phyloP scores from a whole-genome alignment of 192 early-diverging fungal genomes.

The Coemansia reversa region DNA sequence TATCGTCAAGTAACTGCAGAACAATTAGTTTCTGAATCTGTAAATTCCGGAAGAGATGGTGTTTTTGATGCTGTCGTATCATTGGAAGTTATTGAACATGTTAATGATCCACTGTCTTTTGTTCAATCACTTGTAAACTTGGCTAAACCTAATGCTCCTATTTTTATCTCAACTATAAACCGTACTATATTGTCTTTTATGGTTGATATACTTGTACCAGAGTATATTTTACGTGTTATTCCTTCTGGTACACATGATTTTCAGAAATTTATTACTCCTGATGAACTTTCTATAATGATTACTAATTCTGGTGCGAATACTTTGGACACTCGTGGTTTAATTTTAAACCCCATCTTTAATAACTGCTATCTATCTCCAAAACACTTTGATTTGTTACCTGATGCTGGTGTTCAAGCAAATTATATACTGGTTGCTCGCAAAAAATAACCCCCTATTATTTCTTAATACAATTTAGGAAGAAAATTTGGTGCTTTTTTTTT shows the following conservation, averaged over 20 bases:
- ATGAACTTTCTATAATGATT: conserved; percentile 59
- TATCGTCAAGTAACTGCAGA: conserved; percentile 52
- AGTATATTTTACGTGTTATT: conserved; percentile 75
- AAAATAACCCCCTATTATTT: not conserved
- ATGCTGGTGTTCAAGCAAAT: conserved; percentile 52
- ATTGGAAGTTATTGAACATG: conserved; percentile 94
- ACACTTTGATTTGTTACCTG: conserved; percentile 28
- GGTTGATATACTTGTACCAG: conserved; percentile 79
- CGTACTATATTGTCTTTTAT: conserved; percentile 73
- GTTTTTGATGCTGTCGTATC: conserved; percentile 79
- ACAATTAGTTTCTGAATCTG: conserved; percentile 45
- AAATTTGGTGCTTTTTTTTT: not conserved
- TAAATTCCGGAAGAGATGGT: conserved; percentile 20
- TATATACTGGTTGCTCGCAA: conserved; percentile 51
- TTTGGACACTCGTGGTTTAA: conserved; percentile 58
- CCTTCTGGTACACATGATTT: conserved; percentile 84
- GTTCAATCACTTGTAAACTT: conserved; percentile 65
- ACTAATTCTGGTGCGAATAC: conserved; percentile 44
- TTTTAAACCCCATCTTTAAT: conserved; percentile 56
- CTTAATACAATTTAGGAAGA: not conserved
- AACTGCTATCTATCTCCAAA: conserved; percentile 38
- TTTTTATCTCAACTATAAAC: conserved; percentile 92
- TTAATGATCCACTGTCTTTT: conserved; percentile 70
- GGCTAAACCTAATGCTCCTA: conserved; percentile 62
- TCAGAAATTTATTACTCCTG: conserved; percentile 79